A percentile compares a stretch with the other conserved stretches of the same genome.
phyloP scores from a whole-genome alignment of 1,139 yeast species.

The Geotrichum phurueaensis region DNA sequence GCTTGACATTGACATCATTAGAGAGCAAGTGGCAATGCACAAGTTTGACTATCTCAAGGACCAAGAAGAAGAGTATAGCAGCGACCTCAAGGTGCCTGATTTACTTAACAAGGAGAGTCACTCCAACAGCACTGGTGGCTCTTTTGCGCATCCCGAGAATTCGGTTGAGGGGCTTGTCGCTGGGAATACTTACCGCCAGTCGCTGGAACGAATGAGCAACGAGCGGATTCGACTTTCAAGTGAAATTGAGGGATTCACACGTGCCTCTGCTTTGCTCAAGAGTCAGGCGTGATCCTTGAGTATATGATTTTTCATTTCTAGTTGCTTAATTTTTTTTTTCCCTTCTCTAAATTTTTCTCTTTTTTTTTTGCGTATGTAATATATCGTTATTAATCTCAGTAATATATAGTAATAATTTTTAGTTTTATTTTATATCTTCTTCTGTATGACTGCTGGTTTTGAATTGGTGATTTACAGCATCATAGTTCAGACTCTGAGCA shows the following conservation, averaged over 20 bases:
- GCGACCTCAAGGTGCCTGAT: background rate
- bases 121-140: background rate
- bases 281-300: background rate
- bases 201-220: conserved; percentile 5
- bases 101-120: background rate
- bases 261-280: conserved; percentile 10
- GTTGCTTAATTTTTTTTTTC: background rate
- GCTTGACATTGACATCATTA: conserved; percentile 72
- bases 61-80: conserved; percentile 17
- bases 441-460: too few relatives aligned
- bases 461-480: too few relatives aligned
- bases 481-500: too few relatives aligned
- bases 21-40: conserved; percentile 46
- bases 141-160: background rate
- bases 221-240: conserved; percentile 11
- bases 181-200: background rate
- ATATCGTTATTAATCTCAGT: background rate
- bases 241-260: conserved; percentile 15
- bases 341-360: background rate
- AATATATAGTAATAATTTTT: background rate
- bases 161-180: background rate
- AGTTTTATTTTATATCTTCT: too few relatives aligned
- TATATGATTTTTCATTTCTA: background rate
- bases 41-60: conserved; percentile 18
- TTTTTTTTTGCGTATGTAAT: background rate